Conservation (phyloP, 2,329 filamentous ascomycete genomes). For the Sporothrix protearum region DNA sequence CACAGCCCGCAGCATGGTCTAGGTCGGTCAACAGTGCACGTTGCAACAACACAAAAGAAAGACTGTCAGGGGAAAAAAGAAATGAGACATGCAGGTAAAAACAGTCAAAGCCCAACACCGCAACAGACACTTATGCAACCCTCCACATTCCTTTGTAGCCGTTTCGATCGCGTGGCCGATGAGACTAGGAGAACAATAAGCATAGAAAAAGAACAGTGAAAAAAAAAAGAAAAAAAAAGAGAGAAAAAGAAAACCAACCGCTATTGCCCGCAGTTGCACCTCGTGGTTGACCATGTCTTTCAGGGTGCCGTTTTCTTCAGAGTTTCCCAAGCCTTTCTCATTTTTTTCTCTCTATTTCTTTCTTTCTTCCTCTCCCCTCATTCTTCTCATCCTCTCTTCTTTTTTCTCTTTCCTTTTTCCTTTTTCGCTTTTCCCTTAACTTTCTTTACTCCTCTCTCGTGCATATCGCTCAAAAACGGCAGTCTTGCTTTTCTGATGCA, state of each 20-base stretch:
- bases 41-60: not conserved
- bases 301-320: too few species aligned
- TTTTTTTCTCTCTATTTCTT: not conserved
- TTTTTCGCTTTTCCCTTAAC: not conserved
- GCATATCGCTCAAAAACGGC: not conserved
- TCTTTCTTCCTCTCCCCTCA: not conserved
- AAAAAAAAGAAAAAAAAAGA: not conserved
- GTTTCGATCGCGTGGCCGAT: constrained; percentile 5
- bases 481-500: not conserved
- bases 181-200: not conserved
- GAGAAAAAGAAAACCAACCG: not conserved
- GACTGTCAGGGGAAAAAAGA: not conserved
- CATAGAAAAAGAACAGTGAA: not conserved
- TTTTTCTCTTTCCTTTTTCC: not conserved
- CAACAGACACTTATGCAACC: constrained; percentile 1
- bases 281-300: constrained; percentile 4
- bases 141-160: not conserved
- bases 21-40: not conserved
- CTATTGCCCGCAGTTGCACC: not conserved
- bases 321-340: not conserved
- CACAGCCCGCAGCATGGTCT: not conserved
- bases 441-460: not conserved
- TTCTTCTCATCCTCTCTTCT: not conserved
- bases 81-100: not conserved
- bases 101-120: not conserved